phyloP scores from a whole-genome alignment of 768 basidiomycete species.

The Pisolithus albus region DNA sequence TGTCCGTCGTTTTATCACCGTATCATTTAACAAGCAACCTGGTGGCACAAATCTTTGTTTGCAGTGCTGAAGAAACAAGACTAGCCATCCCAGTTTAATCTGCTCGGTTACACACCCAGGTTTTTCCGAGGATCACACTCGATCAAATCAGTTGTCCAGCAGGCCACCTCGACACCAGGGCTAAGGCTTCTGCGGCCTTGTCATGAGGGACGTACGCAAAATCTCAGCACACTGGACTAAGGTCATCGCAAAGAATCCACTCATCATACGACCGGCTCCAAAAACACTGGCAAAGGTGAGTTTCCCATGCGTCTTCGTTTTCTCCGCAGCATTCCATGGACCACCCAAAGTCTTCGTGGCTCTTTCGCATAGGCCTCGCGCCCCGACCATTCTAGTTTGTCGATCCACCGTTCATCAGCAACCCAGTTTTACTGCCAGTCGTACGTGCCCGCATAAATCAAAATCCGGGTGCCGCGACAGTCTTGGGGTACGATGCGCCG shows the following conservation, averaged over 20 bases:
- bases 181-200: conserved; percentile 56
- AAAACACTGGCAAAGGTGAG: conserved; percentile 60
- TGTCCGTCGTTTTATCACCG: not conserved
- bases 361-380: conserved; percentile 38
- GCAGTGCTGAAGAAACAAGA: not conserved
- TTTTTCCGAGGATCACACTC: no score
- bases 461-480: conserved; percentile 46
- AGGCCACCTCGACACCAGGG: conserved; percentile 64
- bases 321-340: conserved; percentile 50
- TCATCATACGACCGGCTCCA: conserved; percentile 74
- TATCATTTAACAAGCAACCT: no score
- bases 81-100: not conserved
- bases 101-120: no score
- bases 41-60: no score
- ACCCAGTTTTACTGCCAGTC: conserved; percentile 59
- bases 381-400: conserved; percentile 55
- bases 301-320: conserved; percentile 46
- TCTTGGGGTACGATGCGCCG: conserved; percentile 46
- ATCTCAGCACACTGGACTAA: conserved; percentile 12
- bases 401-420: conserved; percentile 57
- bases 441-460: conserved; percentile 50
- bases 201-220: conserved; percentile 54
- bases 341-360: conserved; percentile 46
- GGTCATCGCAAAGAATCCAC: conserved; percentile 11
- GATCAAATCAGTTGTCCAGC: conserved; percentile 32